Conservation (phyloP, 2,329 filamentous ascomycete genomes). For the Beauveria sp. region DNA sequence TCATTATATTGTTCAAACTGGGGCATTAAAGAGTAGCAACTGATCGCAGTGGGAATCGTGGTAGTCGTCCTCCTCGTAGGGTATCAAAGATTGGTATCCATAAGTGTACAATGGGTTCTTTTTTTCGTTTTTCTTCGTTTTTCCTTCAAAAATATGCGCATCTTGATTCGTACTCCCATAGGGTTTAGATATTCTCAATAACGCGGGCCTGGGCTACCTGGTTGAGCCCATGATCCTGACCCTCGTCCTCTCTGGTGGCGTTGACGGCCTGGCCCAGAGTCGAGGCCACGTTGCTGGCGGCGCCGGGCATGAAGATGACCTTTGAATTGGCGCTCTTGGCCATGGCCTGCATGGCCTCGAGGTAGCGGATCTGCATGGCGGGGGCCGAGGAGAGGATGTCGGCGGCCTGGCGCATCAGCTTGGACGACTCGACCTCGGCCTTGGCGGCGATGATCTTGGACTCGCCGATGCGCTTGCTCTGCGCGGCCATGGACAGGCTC, state of each 20-base stretch:
- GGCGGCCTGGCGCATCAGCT: slow-evolving; percentile 86
- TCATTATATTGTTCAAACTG: background rate
- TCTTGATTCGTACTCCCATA: background rate
- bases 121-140: background rate
- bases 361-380: slow-evolving; percentile 96
- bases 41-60: background rate
- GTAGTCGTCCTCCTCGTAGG: background rate
- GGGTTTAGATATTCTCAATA: slow-evolving; percentile 72
- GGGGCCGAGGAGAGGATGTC: slow-evolving; percentile 88
- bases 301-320: slow-evolving; percentile 71
- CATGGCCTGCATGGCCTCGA: slow-evolving; percentile 99
- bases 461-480: slow-evolving; percentile 97
- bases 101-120: background rate
- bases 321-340: slow-evolving; percentile 88
- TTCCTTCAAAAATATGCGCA: background rate
- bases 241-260: slow-evolving; percentile 17
- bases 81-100: slow-evolving; percentile 13
- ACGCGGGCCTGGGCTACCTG: slow-evolving; percentile 73
- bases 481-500: slow-evolving; percentile 93
- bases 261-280: slow-evolving; percentile 36
- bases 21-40: background rate
- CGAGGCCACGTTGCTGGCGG: slow-evolving; percentile 39
- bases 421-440: slow-evolving; percentile 93
- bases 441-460: slow-evolving; percentile 97
- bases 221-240: slow-evolving; percentile 52